Conservation (phyloP, 2,329 filamentous ascomycete genomes). For the Aaosphaeria pasadenensis region DNA sequence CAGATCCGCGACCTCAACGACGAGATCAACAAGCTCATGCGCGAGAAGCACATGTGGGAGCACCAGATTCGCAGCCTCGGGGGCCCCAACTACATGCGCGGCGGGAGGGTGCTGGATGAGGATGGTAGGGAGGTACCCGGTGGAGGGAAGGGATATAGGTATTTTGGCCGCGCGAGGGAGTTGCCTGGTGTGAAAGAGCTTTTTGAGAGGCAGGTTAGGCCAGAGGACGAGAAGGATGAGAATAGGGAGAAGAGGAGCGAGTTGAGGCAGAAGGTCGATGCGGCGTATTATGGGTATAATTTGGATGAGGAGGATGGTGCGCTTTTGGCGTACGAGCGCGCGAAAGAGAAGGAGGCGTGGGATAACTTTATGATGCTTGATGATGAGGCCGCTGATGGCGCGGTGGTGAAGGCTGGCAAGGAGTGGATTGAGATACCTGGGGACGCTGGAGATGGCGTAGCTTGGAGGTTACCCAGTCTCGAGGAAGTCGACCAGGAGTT, state of each 20-base stretch:
- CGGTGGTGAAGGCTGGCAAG: conserved; percentile 19
- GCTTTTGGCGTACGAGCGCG: conserved; percentile 74
- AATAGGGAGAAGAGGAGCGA: conserved; percentile 67
- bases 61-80: conserved; percentile 91
- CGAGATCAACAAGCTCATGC: conserved; percentile 98
- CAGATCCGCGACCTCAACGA: conserved; percentile 98
- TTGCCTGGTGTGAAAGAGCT: conserved; percentile 94
- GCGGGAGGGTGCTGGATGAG: conserved; percentile 54
- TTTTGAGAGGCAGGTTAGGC: conserved; percentile 34
- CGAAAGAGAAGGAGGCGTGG: conserved; percentile 78
- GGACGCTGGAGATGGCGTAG: conserved; percentile 76
- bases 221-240: conserved; percentile 50
- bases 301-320: conserved; percentile 85
- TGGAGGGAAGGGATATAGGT: conserved; percentile 83
- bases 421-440: conserved; percentile 84
- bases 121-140: conserved; percentile 55
- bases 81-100: conserved; percentile 95
- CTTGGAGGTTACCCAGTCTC: conserved; percentile 79
- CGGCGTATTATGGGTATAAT: conserved; percentile 93
- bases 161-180: conserved; percentile 83
- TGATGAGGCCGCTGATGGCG: conserved; percentile 20
- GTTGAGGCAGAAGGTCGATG: conserved; percentile 75
- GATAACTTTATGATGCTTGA: conserved; percentile 63
- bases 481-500: conserved; percentile 95
- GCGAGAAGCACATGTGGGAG: conserved; percentile 99